These are phyloP conservation scores for Lentinus polychrous DNA, from an alignment of 1,284 basidiomycete genomes.

Conservation along the genomic window DNA sequence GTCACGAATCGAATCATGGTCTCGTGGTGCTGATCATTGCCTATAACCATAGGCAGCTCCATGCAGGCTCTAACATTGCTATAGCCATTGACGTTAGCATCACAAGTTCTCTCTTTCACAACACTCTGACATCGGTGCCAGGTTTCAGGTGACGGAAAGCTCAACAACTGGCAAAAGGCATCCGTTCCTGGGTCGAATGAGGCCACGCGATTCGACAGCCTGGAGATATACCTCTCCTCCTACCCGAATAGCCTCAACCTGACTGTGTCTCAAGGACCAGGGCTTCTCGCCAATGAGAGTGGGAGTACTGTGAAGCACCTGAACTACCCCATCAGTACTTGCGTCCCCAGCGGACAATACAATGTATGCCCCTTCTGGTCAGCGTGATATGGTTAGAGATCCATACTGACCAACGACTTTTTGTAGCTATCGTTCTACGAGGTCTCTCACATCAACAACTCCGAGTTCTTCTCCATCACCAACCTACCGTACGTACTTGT, in stretches of 20 bases:
- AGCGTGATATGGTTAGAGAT: background rate
- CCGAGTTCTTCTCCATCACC: slow-evolving; percentile 37
- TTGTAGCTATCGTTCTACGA: slow-evolving; percentile 45
- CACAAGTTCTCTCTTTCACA: background rate
- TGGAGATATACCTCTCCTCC: slow-evolving; percentile 46
- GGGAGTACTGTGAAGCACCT: slow-evolving; percentile 44
- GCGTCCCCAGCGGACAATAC: slow-evolving; percentile 38
- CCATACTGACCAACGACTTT: background rate
- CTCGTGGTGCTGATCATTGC: slow-evolving; percentile 2
- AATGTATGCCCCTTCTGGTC: slow-evolving; percentile 30
- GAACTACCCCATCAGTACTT: slow-evolving; percentile 36
- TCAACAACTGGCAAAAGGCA: slow-evolving; percentile 26
- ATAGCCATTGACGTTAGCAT: slow-evolving; percentile 39
- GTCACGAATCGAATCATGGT: too few species aligned
- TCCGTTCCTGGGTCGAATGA: slow-evolving; percentile 32
- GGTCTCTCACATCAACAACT: slow-evolving; percentile 30
- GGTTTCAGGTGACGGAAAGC: slow-evolving; percentile 43
- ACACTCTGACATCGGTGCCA: slow-evolving; percentile 13
- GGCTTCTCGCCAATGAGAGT: slow-evolving; percentile 31
- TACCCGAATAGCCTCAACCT: slow-evolving; percentile 34
- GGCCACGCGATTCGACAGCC: slow-evolving; percentile 34
- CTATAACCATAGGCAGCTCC: slow-evolving; percentile 18
- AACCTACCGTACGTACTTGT: slow-evolving; percentile 26
- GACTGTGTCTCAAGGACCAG: slow-evolving; percentile 38
- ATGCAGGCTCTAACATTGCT: slow-evolving; percentile 31